Evolutionary conservation across 225 moss, liverwort and hornwort species (phyloP).

Genomic region (Bryoerythrophyllum caledonicum): DNA sequence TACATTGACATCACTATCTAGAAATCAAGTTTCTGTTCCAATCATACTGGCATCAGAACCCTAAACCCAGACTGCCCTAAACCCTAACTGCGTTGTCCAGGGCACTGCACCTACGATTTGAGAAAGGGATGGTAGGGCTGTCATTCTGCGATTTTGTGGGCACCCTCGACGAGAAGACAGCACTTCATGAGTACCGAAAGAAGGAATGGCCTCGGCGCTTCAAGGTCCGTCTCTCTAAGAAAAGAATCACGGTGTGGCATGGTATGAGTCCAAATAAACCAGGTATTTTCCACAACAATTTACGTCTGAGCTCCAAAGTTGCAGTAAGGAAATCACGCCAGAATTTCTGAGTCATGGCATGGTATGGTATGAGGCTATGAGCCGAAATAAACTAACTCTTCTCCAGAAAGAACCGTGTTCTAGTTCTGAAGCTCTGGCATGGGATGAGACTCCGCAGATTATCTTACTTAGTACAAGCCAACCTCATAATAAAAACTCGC

Average conservation of each 20-base stretch:
- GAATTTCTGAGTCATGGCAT: no score
- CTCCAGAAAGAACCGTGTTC: no score
- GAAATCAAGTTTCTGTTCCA: not conserved
- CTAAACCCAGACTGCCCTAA: no score
- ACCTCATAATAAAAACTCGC: no score
- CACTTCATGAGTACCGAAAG: constrained; percentile 35
- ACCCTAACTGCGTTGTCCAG: constrained; percentile 11
- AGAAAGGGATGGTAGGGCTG: constrained; percentile 67
- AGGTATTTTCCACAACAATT: constrained; percentile 1
- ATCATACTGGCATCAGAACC: not conserved
- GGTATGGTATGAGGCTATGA: no score
- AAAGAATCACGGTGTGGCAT: no score
- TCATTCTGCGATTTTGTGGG: constrained; percentile 56
- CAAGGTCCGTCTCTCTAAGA: constrained; percentile 25
- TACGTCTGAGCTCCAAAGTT: no score
- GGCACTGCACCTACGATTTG: constrained; percentile 59
- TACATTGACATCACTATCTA: not conserved
- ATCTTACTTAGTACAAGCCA: no score
- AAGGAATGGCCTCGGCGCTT: constrained; percentile 58
- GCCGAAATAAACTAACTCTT: no score
- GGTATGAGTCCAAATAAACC: not conserved
- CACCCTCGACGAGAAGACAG: constrained; percentile 39
- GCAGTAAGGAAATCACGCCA: no score
- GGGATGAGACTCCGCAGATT: no score
- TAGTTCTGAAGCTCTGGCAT: no score